A percentile compares a stretch with the other conserved stretches of the same genome.
Conservation (phyloP, 495 filamentous ascomycete species). For the Aspergillus affinis region DNA sequence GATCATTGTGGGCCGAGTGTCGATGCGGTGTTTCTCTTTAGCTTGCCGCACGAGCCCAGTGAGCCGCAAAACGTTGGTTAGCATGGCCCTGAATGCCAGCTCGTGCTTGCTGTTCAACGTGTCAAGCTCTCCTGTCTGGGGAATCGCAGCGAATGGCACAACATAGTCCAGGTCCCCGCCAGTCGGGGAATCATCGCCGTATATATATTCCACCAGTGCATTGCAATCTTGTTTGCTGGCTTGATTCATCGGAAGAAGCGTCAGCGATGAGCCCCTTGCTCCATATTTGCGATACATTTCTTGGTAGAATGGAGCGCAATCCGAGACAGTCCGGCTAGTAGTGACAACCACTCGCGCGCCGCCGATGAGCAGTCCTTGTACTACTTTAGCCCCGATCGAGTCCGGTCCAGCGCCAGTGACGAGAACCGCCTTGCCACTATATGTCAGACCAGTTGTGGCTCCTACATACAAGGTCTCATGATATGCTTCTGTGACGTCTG, state of each 20-base stretch:
- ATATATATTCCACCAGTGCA: conserved; percentile 90
- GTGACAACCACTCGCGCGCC: conserved; percentile 95
- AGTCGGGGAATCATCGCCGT: conserved; percentile 85
- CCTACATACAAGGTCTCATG: conserved; percentile 14
- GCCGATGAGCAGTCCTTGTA: conserved; percentile 93
- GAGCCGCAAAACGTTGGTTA: conserved; percentile 91
- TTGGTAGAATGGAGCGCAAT: conserved; percentile 98
- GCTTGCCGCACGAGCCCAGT: conserved; percentile 80
- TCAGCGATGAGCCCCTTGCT: conserved; percentile 84
- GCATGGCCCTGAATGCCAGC: conserved; percentile 96
- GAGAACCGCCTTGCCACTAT: conserved; percentile 79
- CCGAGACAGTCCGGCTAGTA: conserved; percentile 88
- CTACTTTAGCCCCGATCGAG: conserved; percentile 94
- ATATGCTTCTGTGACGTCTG: conserved; percentile 49
- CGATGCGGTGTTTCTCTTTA: conserved; percentile 73
- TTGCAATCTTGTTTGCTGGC: conserved; percentile 96
- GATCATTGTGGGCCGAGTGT: conserved; percentile 92
- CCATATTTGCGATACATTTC: conserved; percentile 91
- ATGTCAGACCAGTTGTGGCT: conserved; percentile 15
- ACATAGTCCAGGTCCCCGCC: conserved; percentile 97
- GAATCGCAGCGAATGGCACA: conserved; percentile 94
- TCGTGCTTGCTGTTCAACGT: conserved; percentile 87
- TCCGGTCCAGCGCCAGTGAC: conserved; percentile 98
- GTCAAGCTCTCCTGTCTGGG: conserved; percentile 91
- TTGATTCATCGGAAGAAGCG: conserved; percentile 97